Base-by-base conservation (phyloP, 768 basidiomycete species). In the Macrocybe gigantea region DNA sequence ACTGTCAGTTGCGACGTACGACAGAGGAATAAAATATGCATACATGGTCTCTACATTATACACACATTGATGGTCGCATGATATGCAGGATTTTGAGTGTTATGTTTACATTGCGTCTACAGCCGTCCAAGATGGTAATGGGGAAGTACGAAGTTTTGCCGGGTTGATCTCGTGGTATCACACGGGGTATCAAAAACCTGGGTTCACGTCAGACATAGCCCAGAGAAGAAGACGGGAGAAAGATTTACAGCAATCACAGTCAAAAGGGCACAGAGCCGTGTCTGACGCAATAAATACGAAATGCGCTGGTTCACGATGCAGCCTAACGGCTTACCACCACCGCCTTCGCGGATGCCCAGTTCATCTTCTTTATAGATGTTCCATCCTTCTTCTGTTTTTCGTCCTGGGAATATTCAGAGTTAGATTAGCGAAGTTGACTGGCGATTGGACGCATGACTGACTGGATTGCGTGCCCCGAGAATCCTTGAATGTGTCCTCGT, bases 211-310 rank as follows among this genome's bases (percentile, higher is more conserved):
- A 50, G 47, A 38, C 40, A 33, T 22, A 22, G 8, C 43, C 14
- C 6, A 47, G 29, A 12, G 10, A 1, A 7, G 6, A 2, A 9
- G 12, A 42, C 40, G 14, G 35, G n/a, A 49, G 22, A 37, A 40
- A 44, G 14, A 63, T 88, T 66, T 57, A 90, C 91, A 93, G 57
- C 91, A 93, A 34, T 88, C 73, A 63, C 91, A 93, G 62, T 93
- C 91, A 60, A 93, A 93, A 5, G 91, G 91, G 68, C 90, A 93
- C 36, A 87, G 63, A 3, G 86, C 78, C 0, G 90, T 91, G 62
- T 88, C 90, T 93, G 65, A 32, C 50, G 40, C 41, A 50, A 45
- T 48, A 53, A 45, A 53, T 51, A 53, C 58, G 50, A 59, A 62
- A 62, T 49, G 54, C 30, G 49, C 46, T 52, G 49, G 52, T 44